A percentile compares a stretch with the other conserved stretches of the same genome.
Evolutionary conservation across 2,329 filamentous ascomycete species (phyloP).

Genomic region (Leptographium radiaticola): DNA sequence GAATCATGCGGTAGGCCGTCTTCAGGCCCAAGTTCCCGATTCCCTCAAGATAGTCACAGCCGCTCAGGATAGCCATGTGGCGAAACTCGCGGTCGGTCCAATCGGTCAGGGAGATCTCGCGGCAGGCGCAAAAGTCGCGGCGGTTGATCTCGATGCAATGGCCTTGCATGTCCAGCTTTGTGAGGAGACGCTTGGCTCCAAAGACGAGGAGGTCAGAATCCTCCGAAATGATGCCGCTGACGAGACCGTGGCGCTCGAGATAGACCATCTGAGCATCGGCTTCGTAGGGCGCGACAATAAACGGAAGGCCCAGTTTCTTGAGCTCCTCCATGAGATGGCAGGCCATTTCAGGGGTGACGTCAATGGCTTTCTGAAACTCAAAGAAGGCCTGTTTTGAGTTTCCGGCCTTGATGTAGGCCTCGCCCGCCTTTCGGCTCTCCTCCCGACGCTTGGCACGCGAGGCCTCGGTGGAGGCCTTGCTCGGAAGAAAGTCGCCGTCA

Average conservation of each 20-base stretch:
- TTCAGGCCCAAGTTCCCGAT: conserved; percentile 82
- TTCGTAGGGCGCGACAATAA: conserved; percentile 93
- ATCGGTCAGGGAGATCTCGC: conserved; percentile 76
- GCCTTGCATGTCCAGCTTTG: conserved; percentile 88
- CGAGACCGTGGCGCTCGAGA: conserved; percentile 71
- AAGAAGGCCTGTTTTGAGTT: conserved; percentile 67
- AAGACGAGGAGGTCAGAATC: conserved; percentile 96
- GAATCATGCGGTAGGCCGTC: conserved; percentile 80
- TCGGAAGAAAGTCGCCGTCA: conserved; percentile 88
- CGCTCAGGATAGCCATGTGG: conserved; percentile 90
- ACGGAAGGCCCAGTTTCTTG: conserved; percentile 66
- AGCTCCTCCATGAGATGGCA: conserved; percentile 81
- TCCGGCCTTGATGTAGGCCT: conserved; percentile 71
- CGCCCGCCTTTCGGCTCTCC: conserved; percentile 60
- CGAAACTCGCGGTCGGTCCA: conserved; percentile 90
- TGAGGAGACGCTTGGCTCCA: conserved; percentile 77
- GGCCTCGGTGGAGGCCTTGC: conserved; percentile 78
- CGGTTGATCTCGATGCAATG: conserved; percentile 88
- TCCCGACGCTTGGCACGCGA: conserved; percentile 63
- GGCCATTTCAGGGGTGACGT: conserved; percentile 94
- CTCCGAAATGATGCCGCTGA: conserved; percentile 83
- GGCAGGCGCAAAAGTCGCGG: conserved; percentile 74
- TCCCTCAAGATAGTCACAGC: conserved; percentile 86
- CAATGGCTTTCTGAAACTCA: conserved; percentile 88
- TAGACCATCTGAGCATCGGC: conserved; percentile 96